Percentiles rank a stretch among this genome's conserved stretches.
phyloP scores from a whole-genome alignment of 345 rosid species.

The Cardamine chenopodiifolia region DNA sequence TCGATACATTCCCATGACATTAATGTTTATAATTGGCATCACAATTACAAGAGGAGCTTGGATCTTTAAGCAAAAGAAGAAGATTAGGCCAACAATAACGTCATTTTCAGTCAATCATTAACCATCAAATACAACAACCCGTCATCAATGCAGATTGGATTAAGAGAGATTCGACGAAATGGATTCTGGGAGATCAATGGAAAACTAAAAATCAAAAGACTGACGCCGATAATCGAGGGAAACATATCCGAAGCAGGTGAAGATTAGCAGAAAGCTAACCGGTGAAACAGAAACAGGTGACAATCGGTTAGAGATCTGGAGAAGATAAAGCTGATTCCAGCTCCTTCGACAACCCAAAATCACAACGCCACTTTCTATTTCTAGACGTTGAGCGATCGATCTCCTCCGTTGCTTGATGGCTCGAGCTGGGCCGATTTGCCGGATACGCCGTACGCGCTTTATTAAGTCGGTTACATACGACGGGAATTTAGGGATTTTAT shows the following conservation, averaged over 20 bases:
- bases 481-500: constrained; percentile 26
- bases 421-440: constrained; percentile 27
- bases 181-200: background rate
- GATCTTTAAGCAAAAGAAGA: constrained; percentile 7
- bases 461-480: constrained; percentile 17
- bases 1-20: background rate
- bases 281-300: constrained; percentile 18
- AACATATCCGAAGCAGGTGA: constrained; percentile 16
- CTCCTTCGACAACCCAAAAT: background rate
- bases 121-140: background rate
- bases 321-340: constrained; percentile 31
- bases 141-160: constrained; percentile 12
- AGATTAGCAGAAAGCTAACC: constrained; percentile 15
- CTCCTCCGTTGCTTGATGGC: constrained; percentile 33
- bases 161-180: background rate
- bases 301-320: constrained; percentile 27
- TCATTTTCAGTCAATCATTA: constrained; percentile 10
- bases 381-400: background rate
- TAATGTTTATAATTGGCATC: background rate
- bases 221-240: background rate
- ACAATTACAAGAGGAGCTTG: background rate
- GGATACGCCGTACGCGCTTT: constrained; percentile 28
- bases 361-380: background rate
- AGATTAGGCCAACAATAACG: background rate
- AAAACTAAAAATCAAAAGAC: background rate